These are phyloP conservation scores for Ceratobasidium sp. DNA, from an alignment of 1,284 basidiomycete genomes.

Conservation along the genomic window DNA sequence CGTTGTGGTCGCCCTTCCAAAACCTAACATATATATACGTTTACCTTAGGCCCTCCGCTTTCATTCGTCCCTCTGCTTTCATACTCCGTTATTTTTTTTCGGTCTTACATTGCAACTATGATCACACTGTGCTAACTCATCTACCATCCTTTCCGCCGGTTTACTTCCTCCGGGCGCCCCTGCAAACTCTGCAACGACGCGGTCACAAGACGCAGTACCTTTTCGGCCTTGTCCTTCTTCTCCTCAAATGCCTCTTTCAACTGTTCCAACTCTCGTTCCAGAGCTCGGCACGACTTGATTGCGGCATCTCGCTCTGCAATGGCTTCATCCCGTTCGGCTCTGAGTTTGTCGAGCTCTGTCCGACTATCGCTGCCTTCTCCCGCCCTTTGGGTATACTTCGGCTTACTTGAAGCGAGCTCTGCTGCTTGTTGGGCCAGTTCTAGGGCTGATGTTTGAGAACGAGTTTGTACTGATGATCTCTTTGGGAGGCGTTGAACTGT, in stretches of 20 bases:
- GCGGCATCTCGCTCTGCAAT: constrained; percentile 17
- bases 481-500: neutral
- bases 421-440: constrained; percentile 18
- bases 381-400: neutral
- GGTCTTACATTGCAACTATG: no score
- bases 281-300: neutral
- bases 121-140: no score
- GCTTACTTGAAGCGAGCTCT: constrained; percentile 5
- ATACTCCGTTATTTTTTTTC: no score
- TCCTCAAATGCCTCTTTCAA: constrained; percentile 15
- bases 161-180: neutral
- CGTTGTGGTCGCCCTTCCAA: no score
- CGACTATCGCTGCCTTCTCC: neutral
- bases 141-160: neutral
- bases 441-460: neutral
- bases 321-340: constrained; percentile 25
- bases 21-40: no score
- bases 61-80: no score
- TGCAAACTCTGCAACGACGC: constrained; percentile 35
- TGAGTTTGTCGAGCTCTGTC: neutral
- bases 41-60: no score
- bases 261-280: constrained; percentile 2
- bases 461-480: no score
- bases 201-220: constrained; percentile 20
- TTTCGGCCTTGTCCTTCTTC: constrained; percentile 13